A percentile compares a stretch with the other conserved stretches of the same genome.
Conservation (phyloP, 352 stramenopile genomes). For the Phytophthora brassicae region DNA sequence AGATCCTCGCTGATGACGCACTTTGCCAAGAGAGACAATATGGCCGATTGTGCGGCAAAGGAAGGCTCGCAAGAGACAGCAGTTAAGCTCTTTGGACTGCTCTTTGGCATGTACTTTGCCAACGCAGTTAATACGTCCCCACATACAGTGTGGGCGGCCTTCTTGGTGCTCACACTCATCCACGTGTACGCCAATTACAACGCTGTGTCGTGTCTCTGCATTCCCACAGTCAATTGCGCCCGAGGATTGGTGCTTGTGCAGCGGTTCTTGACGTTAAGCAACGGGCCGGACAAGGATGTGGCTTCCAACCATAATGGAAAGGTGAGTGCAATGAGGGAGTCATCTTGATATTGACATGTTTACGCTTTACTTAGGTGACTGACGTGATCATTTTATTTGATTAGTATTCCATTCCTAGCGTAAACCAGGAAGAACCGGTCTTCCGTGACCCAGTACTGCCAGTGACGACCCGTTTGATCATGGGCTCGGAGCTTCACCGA, state of each 20-base stretch:
- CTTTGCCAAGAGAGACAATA: constrained; percentile 86
- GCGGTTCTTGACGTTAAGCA: constrained; percentile 36
- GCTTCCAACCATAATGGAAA: constrained; percentile 28
- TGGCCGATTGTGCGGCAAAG: constrained; percentile 94
- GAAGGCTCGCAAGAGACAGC: constrained; percentile 96
- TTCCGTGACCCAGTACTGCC: constrained; percentile 53
- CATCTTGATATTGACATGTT: constrained; percentile 21
- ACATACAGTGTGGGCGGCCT: constrained; percentile 87
- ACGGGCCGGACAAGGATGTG: constrained; percentile 30
- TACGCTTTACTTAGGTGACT: constrained; percentile 13
- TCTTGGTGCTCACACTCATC: constrained; percentile 90
- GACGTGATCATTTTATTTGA: background rate
- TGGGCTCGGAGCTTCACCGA: constrained; percentile 60
- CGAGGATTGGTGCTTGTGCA: constrained; percentile 61
- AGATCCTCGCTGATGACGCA: constrained; percentile 92
- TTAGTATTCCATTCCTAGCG: constrained; percentile 60
- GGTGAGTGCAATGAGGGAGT: constrained; percentile 13
- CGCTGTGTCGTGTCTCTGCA: constrained; percentile 83
- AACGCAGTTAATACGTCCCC: constrained; percentile 69
- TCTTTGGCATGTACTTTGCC: constrained; percentile 87
- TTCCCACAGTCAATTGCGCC: constrained; percentile 88
- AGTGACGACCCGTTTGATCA: constrained; percentile 46
- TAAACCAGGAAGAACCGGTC: constrained; percentile 62
- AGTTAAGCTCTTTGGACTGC: constrained; percentile 93
- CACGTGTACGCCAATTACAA: constrained; percentile 96